Base-by-base conservation (phyloP, 2,329 filamentous ascomycete genomes). In the Metarhizium humberi region DNA sequence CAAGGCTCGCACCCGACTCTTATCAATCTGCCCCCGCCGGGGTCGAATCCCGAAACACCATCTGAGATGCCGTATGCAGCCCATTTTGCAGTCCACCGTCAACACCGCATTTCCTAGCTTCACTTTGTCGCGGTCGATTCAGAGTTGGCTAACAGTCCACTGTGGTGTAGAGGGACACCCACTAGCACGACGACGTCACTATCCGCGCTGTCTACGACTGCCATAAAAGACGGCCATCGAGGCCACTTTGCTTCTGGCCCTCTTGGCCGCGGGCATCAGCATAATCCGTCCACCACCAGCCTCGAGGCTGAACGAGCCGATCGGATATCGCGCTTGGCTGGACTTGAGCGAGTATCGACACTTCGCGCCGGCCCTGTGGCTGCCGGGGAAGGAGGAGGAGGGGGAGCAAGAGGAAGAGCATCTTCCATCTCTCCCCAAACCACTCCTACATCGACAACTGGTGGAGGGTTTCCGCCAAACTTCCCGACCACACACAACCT, bases 201-300 rank as follows among this genome's bases (percentile, higher is more conserved):
- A 65, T 96, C 90, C 30, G 86, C 91, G 45, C 81, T 97, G 50
- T 95, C 90, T 16, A 96, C 92, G 18, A 94, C 90, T 13, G 92
- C 92, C 52, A 96, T 96, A 78, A 96, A 96, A 73, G 92, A 97
- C 68, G 92, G 92, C 63, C 90, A 96, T 67, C 88, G 90, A 58
- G 92, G 92, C 60, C 84, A 91, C 67, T 79, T 86, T 32, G 82
- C 84, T 32, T 79, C 59, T 25, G 67, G 67, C 8, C 63, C 71
- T 56, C 77, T 80, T 55, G 76, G 77, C 58, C 82, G 83, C 52
- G 75, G 80, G 63, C 75, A 84, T 68, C 72, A 83, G 64, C 77
- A 84, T 66, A 77, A 81, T 63, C 75, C 79, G 61, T 71, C 82
- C 6, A 81, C 82, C 54, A 87, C 82, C 61, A 92, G 87, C 64